phyloP scores from a whole-genome alignment of 2,329 filamentous ascomycete genomes.

The Bipolaris cookei region DNA sequence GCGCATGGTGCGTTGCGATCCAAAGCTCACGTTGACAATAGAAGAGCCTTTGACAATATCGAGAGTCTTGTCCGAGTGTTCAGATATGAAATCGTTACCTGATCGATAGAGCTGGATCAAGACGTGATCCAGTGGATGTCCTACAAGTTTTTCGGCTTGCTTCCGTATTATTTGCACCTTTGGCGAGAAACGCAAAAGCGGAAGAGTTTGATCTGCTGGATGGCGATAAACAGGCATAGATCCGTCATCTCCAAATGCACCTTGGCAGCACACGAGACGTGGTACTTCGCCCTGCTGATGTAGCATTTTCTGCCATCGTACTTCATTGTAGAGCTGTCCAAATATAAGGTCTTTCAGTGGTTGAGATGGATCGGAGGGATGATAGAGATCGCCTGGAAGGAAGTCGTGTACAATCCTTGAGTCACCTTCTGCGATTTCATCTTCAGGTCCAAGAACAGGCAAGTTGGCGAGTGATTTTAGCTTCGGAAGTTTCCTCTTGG shows the following conservation, averaged over 20 bases:
- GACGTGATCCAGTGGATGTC: constrained; percentile 86
- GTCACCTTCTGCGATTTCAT: constrained; percentile 77
- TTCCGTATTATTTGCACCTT: constrained; percentile 72
- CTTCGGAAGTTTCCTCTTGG: constrained; percentile 36
- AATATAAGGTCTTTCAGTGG: constrained; percentile 68
- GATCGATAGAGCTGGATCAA: constrained; percentile 92
- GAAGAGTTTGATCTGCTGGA: constrained; percentile 85
- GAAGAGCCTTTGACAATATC: constrained; percentile 82
- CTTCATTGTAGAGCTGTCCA: constrained; percentile 72
- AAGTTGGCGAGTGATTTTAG: constrained; percentile 49
- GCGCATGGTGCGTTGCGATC: constrained; percentile 87
- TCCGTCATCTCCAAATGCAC: constrained; percentile 70
- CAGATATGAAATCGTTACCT: constrained; percentile 89
- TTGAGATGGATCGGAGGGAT: constrained; percentile 38
- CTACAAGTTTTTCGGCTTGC: constrained; percentile 72
- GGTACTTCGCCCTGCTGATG: constrained; percentile 92
- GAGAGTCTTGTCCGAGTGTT: constrained; percentile 95
- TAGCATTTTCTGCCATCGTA: constrained; percentile 89
- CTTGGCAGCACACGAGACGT: constrained; percentile 88
- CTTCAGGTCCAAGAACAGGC: constrained; percentile 55
- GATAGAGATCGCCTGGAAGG: constrained; percentile 56
- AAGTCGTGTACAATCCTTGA: constrained; percentile 75
- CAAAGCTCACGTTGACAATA: constrained; percentile 94
- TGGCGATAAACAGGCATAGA: constrained; percentile 92
- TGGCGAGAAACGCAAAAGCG: constrained; percentile 75